A percentile compares a stretch with the other conserved stretches of the same genome.
Evolutionary conservation across 2,329 filamentous ascomycete genomes (phyloP).

Genomic region (Cladophialophora bantiana): DNA sequence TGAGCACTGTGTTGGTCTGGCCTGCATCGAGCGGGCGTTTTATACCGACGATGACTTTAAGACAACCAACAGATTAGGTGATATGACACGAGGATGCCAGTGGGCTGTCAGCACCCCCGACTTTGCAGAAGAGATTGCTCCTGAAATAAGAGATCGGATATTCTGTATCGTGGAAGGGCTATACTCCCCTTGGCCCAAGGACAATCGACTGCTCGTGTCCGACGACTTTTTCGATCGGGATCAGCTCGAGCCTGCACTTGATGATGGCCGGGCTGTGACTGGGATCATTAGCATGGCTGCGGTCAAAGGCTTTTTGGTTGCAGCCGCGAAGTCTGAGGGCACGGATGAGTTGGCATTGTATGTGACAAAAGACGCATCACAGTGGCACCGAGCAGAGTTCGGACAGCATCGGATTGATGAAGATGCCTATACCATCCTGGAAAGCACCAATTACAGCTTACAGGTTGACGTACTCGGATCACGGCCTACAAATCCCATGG

Average conservation of each 20-base stretch:
- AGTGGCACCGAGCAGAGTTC: slow-evolving; percentile 93
- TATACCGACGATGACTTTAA: slow-evolving; percentile 91
- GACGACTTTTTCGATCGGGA: slow-evolving; percentile 79
- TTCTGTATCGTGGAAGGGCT: slow-evolving; percentile 80
- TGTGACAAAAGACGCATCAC: slow-evolving; percentile 80
- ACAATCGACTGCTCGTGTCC: slow-evolving; percentile 80
- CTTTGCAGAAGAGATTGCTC: slow-evolving; percentile 65
- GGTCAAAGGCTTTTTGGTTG: slow-evolving; percentile 86
- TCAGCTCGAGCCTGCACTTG: slow-evolving; percentile 74
- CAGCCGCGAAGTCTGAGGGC: slow-evolving; percentile 77
- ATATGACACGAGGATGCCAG: slow-evolving; percentile 73
- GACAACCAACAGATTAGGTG: slow-evolving; percentile 66
- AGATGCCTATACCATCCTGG: slow-evolving; percentile 87
- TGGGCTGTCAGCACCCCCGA: slow-evolving; percentile 82
- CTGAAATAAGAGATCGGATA: slow-evolving; percentile 71
- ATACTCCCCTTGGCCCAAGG: slow-evolving; percentile 72
- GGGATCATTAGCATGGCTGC: slow-evolving; percentile 82
- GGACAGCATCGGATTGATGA: slow-evolving; percentile 83
- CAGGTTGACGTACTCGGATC: slow-evolving; percentile 90
- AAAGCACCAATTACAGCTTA: slow-evolving; percentile 97
- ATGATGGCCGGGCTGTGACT: slow-evolving; percentile 73
- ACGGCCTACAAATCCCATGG: slow-evolving; percentile 72
- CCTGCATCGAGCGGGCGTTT: slow-evolving; percentile 67
- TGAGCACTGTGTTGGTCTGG: slow-evolving; percentile 67
- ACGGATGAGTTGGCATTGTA: slow-evolving; percentile 93